Evolutionary conservation across 2,329 filamentous ascomycete genomes (phyloP).

Genomic region (Teratosphaeria pseudoeucalypti): DNA sequence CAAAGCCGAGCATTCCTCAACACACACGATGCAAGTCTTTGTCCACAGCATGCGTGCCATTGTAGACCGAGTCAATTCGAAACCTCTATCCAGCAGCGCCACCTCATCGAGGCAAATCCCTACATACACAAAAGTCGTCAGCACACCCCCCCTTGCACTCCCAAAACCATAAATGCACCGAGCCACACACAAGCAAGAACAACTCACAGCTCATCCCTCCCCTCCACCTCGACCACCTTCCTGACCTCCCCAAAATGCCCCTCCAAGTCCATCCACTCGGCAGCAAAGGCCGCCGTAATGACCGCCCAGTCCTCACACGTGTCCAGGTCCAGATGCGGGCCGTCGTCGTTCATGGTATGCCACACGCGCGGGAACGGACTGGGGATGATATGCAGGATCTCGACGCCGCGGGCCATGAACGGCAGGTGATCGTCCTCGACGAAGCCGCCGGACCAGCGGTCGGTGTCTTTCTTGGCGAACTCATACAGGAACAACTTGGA

Average conservation of each 20-base stretch:
- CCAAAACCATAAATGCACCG: background rate
- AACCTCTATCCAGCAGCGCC: background rate
- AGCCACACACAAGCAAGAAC: background rate
- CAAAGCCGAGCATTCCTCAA: background rate
- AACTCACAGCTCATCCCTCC: background rate
- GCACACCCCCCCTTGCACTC: background rate
- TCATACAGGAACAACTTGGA: constrained; percentile 54
- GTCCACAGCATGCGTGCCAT: background rate
- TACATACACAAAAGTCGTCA: background rate
- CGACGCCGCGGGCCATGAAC: constrained; percentile 77
- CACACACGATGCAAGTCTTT: background rate
- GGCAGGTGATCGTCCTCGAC: constrained; percentile 80
- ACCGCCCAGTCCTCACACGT: constrained; percentile 81
- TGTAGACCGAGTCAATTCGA: background rate
- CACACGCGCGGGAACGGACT: constrained; percentile 72
- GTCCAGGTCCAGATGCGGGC: constrained; percentile 66
- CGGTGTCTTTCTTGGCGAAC: constrained; percentile 38
- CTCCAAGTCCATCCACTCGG: constrained; percentile 85
- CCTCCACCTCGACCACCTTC: background rate
- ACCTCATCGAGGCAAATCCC: background rate
- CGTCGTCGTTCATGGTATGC: constrained; percentile 79
- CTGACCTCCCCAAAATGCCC: constrained; percentile 33
- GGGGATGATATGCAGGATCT: constrained; percentile 83
- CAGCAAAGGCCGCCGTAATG: constrained; percentile 72
- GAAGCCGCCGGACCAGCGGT: constrained; percentile 41